Base-by-base conservation (phyloP, 2,329 filamentous ascomycete genomes). In the Trichoderma koningiopsis region DNA sequence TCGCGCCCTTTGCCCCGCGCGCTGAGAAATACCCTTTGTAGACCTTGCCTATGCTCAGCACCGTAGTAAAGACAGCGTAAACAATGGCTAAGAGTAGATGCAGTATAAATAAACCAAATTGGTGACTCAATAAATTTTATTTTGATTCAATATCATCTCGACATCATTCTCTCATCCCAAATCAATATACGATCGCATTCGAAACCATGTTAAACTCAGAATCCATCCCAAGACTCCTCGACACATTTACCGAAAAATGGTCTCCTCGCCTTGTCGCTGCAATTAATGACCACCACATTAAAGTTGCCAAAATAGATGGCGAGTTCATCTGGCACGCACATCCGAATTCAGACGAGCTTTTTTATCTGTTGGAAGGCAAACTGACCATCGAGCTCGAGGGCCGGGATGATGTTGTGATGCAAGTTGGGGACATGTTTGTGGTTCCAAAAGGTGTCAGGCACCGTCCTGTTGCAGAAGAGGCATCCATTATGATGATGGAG, bases 321-420 rank as follows among this genome's bases (percentile, higher is more conserved):
- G 61, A 55, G 13, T 64, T 64, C 49, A 64, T 64, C 61, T 64
- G 61, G 61, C 61, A 64, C 31, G n/a, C 61, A 10, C 61, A 64
- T 53, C 61, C 61, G 7, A 64, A 64, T 14, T 64, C 61, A 5
- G 61, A 64, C 33, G 61, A 64, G 22, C 31, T 64, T 22, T 64
- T 64, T 19, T 64, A 64, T 40, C 33, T 64, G 8, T 11, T 64
- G 5, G 10, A 49, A n/a, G 61, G 61, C 31, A 64, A 64, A 5
- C 40, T 64, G 22, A 64, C 61, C 16, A 37, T 64, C 2, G 61
- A 64, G 49, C 61, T 64, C 5, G 31, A 55, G 22, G 61, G 61
- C 47, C 47, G 14, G 16, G 49, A 64, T 6, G 49, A 64, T 27
- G 31, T 55, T 35, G 49, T 55, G 22, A 64, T 64, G 61, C 61